Conservation (phyloP, 2,329 filamentous ascomycete species). For the Ophiocordyceps camponoti-floridani region DNA sequence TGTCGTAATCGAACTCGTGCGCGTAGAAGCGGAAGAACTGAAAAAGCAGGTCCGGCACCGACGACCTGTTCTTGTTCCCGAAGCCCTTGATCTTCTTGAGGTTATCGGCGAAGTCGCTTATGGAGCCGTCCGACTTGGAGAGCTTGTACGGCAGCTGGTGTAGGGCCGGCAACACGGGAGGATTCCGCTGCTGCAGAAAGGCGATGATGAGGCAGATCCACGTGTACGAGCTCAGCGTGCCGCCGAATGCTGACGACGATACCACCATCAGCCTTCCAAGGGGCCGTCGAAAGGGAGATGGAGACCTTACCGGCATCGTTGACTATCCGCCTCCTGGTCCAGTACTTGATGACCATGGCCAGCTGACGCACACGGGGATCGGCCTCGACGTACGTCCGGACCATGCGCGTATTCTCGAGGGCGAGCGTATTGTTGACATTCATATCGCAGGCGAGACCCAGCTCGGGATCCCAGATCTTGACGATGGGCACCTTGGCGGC, state of each 20-base stretch:
- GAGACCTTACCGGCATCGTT: conserved; percentile 75
- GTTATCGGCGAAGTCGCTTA: conserved; percentile 76
- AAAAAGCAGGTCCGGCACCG: conserved; percentile 73
- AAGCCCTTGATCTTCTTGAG: conserved; percentile 55
- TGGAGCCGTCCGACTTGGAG: conserved; percentile 42
- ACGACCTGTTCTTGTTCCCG: conserved; percentile 65
- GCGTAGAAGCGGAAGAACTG: conserved; percentile 92
- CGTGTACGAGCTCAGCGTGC: conserved; percentile 92
- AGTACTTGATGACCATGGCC: conserved; percentile 95
- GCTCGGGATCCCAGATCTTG: conserved; percentile 93
- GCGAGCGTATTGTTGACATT: conserved; percentile 97
- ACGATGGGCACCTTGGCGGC: conserved; percentile 96
- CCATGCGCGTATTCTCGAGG: conserved; percentile 93
- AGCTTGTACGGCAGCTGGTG: conserved; percentile 43
- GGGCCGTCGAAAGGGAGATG: background rate
- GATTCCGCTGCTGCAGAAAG: conserved; percentile 75
- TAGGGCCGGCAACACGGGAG: conserved; percentile 69
- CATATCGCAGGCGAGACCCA: conserved; percentile 84
- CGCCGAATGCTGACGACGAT: conserved; percentile 57
- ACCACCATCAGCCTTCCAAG: conserved; percentile 10
- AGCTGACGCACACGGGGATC: conserved; percentile 80
- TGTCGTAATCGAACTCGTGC: conserved; percentile 82
- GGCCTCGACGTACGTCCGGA: conserved; percentile 87
- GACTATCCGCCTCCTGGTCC: conserved; percentile 80
- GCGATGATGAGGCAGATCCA: conserved; percentile 99